Percentiles rank a stretch among this genome's conserved stretches.
phyloP scores from a whole-genome alignment of 2,329 filamentous ascomycete species.

The Pestalotiopsis sp. region DNA sequence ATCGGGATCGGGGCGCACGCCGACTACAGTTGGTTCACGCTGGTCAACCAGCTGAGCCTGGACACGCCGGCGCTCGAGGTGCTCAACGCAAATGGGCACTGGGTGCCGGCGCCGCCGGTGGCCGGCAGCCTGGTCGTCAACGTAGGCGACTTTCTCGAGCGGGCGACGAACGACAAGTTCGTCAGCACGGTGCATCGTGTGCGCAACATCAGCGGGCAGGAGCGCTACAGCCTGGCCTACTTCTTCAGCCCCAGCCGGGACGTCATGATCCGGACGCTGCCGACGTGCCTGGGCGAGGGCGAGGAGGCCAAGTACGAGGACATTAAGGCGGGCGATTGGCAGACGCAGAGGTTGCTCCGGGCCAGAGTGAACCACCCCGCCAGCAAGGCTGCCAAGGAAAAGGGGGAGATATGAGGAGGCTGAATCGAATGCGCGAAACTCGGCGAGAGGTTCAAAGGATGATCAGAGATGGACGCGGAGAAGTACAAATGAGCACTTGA shows the following conservation, averaged over 20 bases:
- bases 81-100: conserved; percentile 39
- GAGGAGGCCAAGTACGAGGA: conserved; percentile 13
- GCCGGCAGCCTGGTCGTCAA: conserved; percentile 44
- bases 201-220: conserved; percentile 28
- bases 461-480: too few relatives aligned
- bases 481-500: too few relatives aligned
- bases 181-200: conserved; percentile 48
- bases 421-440: not conserved
- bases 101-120: conserved; percentile 42
- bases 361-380: conserved; percentile 14
- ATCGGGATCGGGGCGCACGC: conserved; percentile 40
- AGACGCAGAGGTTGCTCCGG: conserved; percentile 13
- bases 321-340: conserved; percentile 13
- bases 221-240: conserved; percentile 45
- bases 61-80: conserved; percentile 48
- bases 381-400: conserved; percentile 14
- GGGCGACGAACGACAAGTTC: conserved; percentile 41
- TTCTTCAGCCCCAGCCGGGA: conserved; percentile 47
- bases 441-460: too few relatives aligned
- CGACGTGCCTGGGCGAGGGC: conserved; percentile 12
- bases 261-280: conserved; percentile 38
- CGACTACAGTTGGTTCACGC: conserved; percentile 47
- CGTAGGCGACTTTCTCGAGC: conserved; percentile 44
- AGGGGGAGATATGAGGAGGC: conserved; percentile 11
- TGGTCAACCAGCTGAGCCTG: conserved; percentile 44